Conservation (phyloP, 2,329 filamentous ascomycete genomes). For the Orbilia blumenaviensis region DNA sequence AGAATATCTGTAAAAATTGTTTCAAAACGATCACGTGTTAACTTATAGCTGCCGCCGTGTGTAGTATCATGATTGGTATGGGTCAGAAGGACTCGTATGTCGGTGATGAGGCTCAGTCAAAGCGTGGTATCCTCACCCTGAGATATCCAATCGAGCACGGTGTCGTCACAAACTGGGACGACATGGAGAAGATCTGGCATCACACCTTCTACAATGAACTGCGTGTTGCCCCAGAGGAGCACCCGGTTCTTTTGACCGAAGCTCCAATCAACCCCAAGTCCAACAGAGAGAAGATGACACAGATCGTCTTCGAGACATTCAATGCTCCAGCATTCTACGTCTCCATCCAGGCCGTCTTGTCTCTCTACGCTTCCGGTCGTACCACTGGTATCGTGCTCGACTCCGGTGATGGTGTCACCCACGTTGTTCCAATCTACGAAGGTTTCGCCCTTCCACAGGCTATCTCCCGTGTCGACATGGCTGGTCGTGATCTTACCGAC, state of each 20-base stretch:
- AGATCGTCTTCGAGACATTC: constrained; percentile 99
- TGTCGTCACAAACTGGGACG: constrained; percentile 99
- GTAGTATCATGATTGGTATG: constrained; percentile 99
- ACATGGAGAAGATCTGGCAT: constrained; percentile 99
- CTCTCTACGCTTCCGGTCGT: constrained; percentile 99
- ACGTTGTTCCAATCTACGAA: constrained; percentile 99
- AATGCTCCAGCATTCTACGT: constrained; percentile 99
- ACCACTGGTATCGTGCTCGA: constrained; percentile 99
- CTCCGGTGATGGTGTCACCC: constrained; percentile 99
- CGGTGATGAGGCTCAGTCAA: constrained; percentile 99
- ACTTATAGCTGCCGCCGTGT: constrained; percentile 55
- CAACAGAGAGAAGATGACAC: constrained; percentile 99
- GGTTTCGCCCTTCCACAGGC: constrained; percentile 99
- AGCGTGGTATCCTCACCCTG: constrained; percentile 99
- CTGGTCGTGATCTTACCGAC: constrained; percentile 99
- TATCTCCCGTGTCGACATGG: constrained; percentile 99
- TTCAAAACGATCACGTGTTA: constrained; percentile 53
- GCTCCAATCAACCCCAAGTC: constrained; percentile 99
- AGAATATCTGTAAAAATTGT: not conserved
- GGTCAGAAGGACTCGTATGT: constrained; percentile 99
- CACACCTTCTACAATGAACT: constrained; percentile 99
- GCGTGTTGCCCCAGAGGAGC: constrained; percentile 99
- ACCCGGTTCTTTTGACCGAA: constrained; percentile 98
- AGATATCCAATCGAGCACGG: constrained; percentile 99
- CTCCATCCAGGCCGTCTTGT: constrained; percentile 99